Evolutionary conservation across 225 moss, liverwort and hornwort species (phyloP).

Genomic region (Bryoerythrophyllum caledonicum): DNA sequence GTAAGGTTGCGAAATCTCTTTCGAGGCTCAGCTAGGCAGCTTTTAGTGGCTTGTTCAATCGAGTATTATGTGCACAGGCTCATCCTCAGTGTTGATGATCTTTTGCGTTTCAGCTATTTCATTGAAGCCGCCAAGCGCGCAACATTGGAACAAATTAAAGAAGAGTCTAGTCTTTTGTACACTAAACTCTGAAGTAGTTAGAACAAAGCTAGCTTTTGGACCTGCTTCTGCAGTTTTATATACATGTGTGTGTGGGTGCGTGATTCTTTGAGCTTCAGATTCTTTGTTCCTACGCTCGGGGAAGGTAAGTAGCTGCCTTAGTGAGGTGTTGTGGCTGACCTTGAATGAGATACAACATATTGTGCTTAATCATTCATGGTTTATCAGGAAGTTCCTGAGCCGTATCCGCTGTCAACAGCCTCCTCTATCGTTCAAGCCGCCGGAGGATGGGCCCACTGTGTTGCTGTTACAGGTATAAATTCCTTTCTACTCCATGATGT

Average conservation of each 20-base stretch:
- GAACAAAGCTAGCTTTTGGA: constrained; percentile 22
- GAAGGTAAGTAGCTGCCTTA: background rate
- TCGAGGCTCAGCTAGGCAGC: too few relatives aligned
- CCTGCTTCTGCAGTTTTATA: background rate
- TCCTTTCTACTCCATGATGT: background rate
- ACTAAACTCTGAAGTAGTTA: constrained; percentile 23
- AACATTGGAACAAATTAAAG: constrained; percentile 36
- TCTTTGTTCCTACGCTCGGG: background rate
- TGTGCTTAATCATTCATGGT: background rate
- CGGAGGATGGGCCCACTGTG: constrained; percentile 91
- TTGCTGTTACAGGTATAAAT: constrained; percentile 66
- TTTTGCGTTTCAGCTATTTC: constrained; percentile 24
- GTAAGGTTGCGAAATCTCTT: constrained; percentile 19
- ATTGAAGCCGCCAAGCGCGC: constrained; percentile 33
- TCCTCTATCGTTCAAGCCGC: constrained; percentile 69
- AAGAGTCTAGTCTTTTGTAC: constrained; percentile 26
- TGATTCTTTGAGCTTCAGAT: constrained; percentile 13
- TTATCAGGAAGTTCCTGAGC: constrained; percentile 67
- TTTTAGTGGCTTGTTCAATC: constrained; percentile 14
- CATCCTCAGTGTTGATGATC: constrained; percentile 26
- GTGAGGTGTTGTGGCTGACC: constrained; percentile 12
- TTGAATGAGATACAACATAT: background rate
- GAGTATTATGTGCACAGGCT: constrained; percentile 30
- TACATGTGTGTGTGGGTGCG: too few relatives aligned
- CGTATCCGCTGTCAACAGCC: constrained; percentile 52